Conservation (phyloP, 495 filamentous ascomycete genomes). For the Viridothelium virens region DNA sequence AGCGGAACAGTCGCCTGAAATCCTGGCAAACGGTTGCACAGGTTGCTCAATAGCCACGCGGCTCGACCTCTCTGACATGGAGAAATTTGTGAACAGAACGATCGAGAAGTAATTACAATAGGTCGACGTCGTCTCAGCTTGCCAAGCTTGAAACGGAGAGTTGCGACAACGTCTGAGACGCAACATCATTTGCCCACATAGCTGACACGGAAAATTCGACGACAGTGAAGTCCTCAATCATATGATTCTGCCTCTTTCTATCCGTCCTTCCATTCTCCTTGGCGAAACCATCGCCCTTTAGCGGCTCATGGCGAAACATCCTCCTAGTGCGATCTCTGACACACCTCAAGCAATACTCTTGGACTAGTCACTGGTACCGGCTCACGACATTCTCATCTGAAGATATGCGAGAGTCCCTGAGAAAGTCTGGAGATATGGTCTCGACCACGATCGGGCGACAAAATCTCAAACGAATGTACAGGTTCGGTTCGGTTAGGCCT, state of each 20-base stretch:
- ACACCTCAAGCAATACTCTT: neutral
- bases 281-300: neutral
- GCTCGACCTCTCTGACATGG: neutral
- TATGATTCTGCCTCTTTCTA: neutral
- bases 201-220: neutral
- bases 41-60: neutral
- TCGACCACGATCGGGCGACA: neutral
- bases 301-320: constrained; percentile 2
- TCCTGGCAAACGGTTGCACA: neutral
- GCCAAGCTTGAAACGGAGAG: neutral
- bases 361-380: neutral
- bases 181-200: neutral
- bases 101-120: neutral
- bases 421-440: neutral
- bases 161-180: neutral
- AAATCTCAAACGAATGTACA: too few relatives aligned
- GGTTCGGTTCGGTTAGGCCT: too few relatives aligned
- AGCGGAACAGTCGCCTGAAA: neutral
- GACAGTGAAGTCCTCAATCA: neutral
- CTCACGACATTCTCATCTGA: neutral
- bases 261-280: neutral
- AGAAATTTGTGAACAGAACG: neutral
- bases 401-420: neutral
- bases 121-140: neutral
- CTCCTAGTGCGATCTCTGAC: neutral